phyloP scores from a whole-genome alignment of 208 protist species.

The Ichthyophonus hoferi region DNA sequence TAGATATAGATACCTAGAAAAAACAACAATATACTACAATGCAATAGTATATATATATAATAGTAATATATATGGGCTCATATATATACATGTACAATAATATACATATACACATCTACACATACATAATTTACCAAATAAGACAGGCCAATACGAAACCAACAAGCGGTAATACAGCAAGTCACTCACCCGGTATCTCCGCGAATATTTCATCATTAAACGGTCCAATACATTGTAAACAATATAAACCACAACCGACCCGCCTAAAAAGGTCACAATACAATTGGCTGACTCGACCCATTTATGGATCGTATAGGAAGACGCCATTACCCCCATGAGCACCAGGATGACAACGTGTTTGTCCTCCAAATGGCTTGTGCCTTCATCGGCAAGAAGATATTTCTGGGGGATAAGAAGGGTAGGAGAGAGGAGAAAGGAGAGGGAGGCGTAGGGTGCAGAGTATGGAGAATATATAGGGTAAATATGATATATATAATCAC shows the following conservation, averaged over 20 bases:
- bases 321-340: too few species aligned
- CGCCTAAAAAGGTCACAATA: constrained; percentile 4
- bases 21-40: not conserved
- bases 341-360: too few species aligned
- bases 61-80: not conserved
- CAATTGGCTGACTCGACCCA: not conserved
- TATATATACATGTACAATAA: not conserved
- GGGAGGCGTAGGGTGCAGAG: too few species aligned
- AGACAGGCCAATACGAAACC: too few species aligned
- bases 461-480: too few species aligned
- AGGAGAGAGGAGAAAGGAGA: too few species aligned
- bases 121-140: not conserved
- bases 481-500: too few species aligned
- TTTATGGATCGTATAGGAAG: too few species aligned
- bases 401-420: too few species aligned
- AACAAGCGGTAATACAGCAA: too few species aligned
- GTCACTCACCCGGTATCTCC: not conserved
- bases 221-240: constrained; percentile 6
- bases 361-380: too few species aligned
- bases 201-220: not conserved
- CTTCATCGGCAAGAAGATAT: too few species aligned
- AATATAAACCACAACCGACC: constrained; percentile 4
- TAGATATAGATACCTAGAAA: not conserved
- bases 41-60: not conserved
- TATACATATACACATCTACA: not conserved